These are phyloP conservation scores for Hanseniaspora gamundiae DNA, from an alignment of 1,139 yeast species.

Conservation along the genomic window DNA sequence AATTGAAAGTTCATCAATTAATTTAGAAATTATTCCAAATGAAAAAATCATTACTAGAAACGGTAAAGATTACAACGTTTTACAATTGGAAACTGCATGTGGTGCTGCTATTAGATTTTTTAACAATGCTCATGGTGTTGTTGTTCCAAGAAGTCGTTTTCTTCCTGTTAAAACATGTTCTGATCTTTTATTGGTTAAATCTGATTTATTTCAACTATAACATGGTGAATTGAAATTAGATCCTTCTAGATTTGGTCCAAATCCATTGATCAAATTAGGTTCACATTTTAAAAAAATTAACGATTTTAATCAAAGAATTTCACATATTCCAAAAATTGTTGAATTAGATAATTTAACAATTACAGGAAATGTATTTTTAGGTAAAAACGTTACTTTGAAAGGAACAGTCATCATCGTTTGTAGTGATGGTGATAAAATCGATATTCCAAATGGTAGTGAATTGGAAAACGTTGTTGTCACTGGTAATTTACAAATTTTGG, in stretches of 20 bases:
- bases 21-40: slow-evolving; percentile 93
- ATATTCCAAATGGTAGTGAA: slow-evolving; percentile 90
- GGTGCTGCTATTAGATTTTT: slow-evolving; percentile 99
- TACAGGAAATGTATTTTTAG: slow-evolving; percentile 89
- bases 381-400: slow-evolving; percentile 81
- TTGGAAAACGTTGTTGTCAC: slow-evolving; percentile 95
- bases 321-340: slow-evolving; percentile 91
- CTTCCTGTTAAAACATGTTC: slow-evolving; percentile 97
- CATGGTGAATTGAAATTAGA: slow-evolving; percentile 87
- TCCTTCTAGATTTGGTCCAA: slow-evolving; percentile 78
- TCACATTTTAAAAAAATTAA: slow-evolving; percentile 92
- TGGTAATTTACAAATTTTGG: slow-evolving; percentile 90
- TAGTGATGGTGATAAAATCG: slow-evolving; percentile 93
- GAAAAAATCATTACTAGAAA: slow-evolving; percentile 62
- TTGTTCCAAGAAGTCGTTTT: slow-evolving; percentile 95
- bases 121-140: slow-evolving; percentile 92
- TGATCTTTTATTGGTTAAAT: slow-evolving; percentile 84
- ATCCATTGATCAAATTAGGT: slow-evolving; percentile 92
- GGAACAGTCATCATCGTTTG: slow-evolving; percentile 97
- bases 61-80: slow-evolving; percentile 74
- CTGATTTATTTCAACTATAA: slow-evolving; percentile 84
- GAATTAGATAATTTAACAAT: slow-evolving; percentile 95
- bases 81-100: slow-evolving; percentile 96
- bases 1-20: slow-evolving; percentile 71
- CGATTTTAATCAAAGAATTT: slow-evolving; percentile 78